Percentiles rank a stretch among this genome's conserved stretches.
These are phyloP conservation scores for Aspergillus pseudotamarii DNA, from an alignment of 2,329 filamentous ascomycete species.

Conservation along the genomic window DNA sequence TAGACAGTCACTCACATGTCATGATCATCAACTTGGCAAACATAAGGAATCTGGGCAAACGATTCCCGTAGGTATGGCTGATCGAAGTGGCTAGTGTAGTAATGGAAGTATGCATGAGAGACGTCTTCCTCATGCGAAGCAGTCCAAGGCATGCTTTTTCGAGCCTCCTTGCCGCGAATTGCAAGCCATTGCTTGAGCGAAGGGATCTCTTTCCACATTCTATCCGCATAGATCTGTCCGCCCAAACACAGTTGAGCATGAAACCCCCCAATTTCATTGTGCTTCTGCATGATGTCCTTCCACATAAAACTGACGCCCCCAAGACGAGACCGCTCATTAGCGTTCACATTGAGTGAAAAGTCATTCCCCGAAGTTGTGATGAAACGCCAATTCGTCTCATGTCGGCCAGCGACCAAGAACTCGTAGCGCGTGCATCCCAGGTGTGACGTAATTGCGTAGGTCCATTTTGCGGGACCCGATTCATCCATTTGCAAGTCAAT, in stretches of 20 bases:
- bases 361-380: constrained; percentile 96
- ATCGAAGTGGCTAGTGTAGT: constrained; percentile 97
- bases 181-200: constrained; percentile 92
- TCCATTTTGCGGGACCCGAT: constrained; percentile 78
- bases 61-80: constrained; percentile 92
- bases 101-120: constrained; percentile 95
- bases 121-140: constrained; percentile 95
- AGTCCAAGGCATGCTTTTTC: constrained; percentile 89
- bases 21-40: constrained; percentile 92
- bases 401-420: constrained; percentile 86
- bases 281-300: constrained; percentile 98
- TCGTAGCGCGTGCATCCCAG: constrained; percentile 97
- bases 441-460: constrained; percentile 95
- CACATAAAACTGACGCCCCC: constrained; percentile 96
- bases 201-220: constrained; percentile 94
- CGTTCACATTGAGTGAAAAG: constrained; percentile 83
- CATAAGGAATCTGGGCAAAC: constrained; percentile 94
- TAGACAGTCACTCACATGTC: constrained; percentile 75
- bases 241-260: constrained; percentile 91
- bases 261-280: constrained; percentile 93
- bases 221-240: constrained; percentile 92
- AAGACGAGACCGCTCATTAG: constrained; percentile 80
- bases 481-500: constrained; percentile 90
- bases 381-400: constrained; percentile 93
- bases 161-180: constrained; percentile 88